Conservation (phyloP, 495 filamentous ascomycete genomes). For the Hypoxylon intermedium region DNA sequence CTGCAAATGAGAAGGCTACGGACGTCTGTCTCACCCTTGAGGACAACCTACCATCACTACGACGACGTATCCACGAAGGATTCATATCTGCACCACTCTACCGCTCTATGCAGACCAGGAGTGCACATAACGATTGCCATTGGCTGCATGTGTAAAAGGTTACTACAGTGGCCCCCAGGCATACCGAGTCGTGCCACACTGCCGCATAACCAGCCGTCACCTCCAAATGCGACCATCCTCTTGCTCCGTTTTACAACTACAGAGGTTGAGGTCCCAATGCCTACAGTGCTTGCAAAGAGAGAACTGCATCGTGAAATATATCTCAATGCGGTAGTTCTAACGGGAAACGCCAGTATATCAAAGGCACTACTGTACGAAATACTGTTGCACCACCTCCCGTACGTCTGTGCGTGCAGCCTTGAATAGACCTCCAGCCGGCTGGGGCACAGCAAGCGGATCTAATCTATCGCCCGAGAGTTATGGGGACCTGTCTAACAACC, state of each 20-base stretch:
- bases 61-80: slow-evolving; percentile 28
- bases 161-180: slow-evolving; percentile 27
- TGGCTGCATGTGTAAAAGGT: slow-evolving; percentile 21
- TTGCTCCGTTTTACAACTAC: no score
- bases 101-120: slow-evolving; percentile 15
- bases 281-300: not conserved
- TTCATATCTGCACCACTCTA: slow-evolving; percentile 27
- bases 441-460: not conserved
- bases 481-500: not conserved
- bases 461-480: not conserved
- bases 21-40: slow-evolving; percentile 29
- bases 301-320: not conserved
- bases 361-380: slow-evolving; percentile 5
- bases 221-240: slow-evolving; percentile 34
- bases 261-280: no score
- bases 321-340: slow-evolving; percentile 2
- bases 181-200: slow-evolving; percentile 31
- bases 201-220: slow-evolving; percentile 22
- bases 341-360: not conserved
- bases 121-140: slow-evolving; percentile 2
- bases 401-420: slow-evolving; percentile 33
- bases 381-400: slow-evolving; percentile 18
- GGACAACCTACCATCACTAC: slow-evolving; percentile 23
- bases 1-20: slow-evolving; percentile 20
- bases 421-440: not conserved